phyloP scores from a whole-genome alignment of 2,329 filamentous ascomycete species.

The Phialophora macrospora region DNA sequence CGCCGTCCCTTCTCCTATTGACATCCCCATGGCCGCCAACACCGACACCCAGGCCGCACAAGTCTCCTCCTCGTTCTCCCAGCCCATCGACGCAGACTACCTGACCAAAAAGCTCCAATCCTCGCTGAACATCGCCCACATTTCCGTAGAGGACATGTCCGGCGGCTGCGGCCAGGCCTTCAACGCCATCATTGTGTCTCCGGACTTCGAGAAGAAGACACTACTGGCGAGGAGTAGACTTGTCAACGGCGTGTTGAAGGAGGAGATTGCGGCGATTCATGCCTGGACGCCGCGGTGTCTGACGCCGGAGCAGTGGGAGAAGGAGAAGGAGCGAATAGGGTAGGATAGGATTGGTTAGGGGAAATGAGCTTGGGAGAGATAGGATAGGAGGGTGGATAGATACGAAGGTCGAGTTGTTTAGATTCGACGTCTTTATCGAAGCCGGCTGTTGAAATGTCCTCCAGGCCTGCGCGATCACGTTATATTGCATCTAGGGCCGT shows the following conservation, averaged over 20 bases:
- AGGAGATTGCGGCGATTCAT: slow-evolving; percentile 88
- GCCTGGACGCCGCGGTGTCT: slow-evolving; percentile 95
- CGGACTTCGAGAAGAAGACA: slow-evolving; percentile 71
- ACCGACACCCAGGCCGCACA: slow-evolving; percentile 36
- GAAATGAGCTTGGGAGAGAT: not conserved
- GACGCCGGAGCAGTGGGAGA: slow-evolving; percentile 87
- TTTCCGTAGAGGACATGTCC: slow-evolving; percentile 89
- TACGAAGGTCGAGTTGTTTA: not conserved
- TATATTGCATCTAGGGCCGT: not conserved
- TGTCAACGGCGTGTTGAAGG: slow-evolving; percentile 80
- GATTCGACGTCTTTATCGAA: not conserved
- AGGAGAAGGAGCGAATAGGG: slow-evolving; percentile 57
- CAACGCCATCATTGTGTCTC: slow-evolving; percentile 71
- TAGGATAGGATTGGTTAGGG: not conserved
- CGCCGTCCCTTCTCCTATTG: slow-evolving; percentile 10
- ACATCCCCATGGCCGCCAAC: slow-evolving; percentile 43
- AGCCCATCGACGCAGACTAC: slow-evolving; percentile 71
- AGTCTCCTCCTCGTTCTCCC: slow-evolving; percentile 53
- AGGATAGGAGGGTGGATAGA: not conserved
- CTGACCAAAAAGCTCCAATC: slow-evolving; percentile 71
- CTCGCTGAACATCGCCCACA: slow-evolving; percentile 74
- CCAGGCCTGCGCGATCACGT: not conserved
- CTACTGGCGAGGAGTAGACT: slow-evolving; percentile 84
- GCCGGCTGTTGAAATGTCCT: not conserved
- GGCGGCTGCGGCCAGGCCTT: slow-evolving; percentile 75